Evolutionary conservation across 169 alveolate genomes (phyloP), one percentile per base, ranked within the genome.

Genomic region (Cryptosporidium sp.): DNA sequence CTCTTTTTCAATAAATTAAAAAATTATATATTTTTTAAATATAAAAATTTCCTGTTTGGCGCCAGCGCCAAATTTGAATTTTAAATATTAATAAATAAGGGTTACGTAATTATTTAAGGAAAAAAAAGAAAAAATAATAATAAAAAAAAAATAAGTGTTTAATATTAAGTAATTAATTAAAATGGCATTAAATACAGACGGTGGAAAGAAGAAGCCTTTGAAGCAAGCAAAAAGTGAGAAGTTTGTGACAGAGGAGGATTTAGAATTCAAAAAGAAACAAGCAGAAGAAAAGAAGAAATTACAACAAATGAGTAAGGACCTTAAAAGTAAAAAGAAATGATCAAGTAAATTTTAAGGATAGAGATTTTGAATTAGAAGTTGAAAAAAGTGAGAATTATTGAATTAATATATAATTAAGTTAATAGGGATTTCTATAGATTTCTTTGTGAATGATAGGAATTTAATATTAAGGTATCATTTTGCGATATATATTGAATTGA

Each of bases 201-300:
- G 95, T 12, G 95, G 95, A 18, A 93, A 93, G 75, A 93, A 93
- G 85, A 93, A 93, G 92, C 95, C 95, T 5, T 75, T 93, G 60
- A 93, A 93, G 75, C 94, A 93, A 29, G 93, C 94, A 2, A 93
- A 93, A 45, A 93, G 87, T 91, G 94, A 86, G 42, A 85, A 61
- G 67, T 91, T 93, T 21, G 67, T 56, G 62, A 93, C 95, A 8
- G 95, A 92, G 61, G 95, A 93, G 52, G 95, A 93, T 62, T 29
- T 92, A 31, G 95, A 93, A 69, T 93, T 92, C 51, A 93, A 93
- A 65, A 93, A 91, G 84, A 92, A 71, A 62, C 93, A 93, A n/a
- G 92, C 93, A 21, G 95, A 92, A 33, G 91, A 92, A 48, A 93
- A 67, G 67, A 93, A 92, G 93, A 80, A 80, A 21, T 44, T 80